These are phyloP conservation scores for Lipomyces yarrowii DNA, from an alignment of 1,139 yeast species.

Conservation along the genomic window DNA sequence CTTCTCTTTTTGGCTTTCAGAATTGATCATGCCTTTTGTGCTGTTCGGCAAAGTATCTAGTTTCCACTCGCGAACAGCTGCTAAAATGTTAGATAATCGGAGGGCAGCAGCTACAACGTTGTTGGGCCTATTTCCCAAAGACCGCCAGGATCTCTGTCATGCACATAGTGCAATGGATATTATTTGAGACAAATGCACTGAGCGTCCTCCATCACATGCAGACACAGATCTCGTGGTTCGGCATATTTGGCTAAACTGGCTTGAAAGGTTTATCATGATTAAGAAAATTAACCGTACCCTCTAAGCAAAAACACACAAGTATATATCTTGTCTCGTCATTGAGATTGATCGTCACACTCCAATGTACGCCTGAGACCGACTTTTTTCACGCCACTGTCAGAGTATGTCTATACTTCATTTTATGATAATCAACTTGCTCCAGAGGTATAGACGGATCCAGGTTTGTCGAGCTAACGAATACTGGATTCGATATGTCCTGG, in stretches of 20 bases:
- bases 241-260: background rate
- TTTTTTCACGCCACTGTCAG: background rate
- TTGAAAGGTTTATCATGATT: background rate
- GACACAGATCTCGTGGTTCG: no score
- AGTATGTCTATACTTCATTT: conserved; percentile 1
- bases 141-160: no score
- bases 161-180: no score
- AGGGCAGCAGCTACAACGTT: no score
- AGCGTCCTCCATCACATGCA: no score
- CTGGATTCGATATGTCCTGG: conserved; percentile 8
- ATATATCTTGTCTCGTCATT: background rate
- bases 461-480: conserved; percentile 10
- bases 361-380: background rate
- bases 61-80: no score
- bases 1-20: no score
- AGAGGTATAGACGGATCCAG: conserved; percentile 5
- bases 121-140: no score
- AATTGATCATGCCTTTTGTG: no score
- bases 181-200: no score
- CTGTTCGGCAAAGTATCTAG: no score
- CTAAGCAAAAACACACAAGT: background rate
- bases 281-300: background rate
- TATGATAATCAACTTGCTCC: background rate
- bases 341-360: background rate
- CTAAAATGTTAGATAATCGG: no score